These are phyloP conservation scores for Ailanthus altissimus DNA, from an alignment of 345 rosid species.

Conservation along the genomic window DNA sequence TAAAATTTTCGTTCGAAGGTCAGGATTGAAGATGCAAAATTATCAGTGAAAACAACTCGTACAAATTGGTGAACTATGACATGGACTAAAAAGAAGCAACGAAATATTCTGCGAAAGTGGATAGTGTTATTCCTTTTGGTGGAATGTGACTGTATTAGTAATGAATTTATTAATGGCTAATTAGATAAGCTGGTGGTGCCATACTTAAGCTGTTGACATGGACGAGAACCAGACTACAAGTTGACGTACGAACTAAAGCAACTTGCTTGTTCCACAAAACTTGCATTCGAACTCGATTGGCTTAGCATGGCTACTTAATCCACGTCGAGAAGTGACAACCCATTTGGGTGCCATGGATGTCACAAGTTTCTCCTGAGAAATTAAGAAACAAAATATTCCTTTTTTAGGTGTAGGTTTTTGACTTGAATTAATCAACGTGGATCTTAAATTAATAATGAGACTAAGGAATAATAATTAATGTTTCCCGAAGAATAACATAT, in stretches of 20 bases:
- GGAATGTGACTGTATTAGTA: neutral
- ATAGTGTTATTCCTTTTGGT: neutral
- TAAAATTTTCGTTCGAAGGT: neutral
- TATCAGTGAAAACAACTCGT: neutral
- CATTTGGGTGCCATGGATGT: neutral
- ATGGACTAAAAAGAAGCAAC: neutral
- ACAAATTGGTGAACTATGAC: constrained; percentile 5
- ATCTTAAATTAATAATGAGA: no score
- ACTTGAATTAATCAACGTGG: no score
- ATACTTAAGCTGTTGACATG: neutral
- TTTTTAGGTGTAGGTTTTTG: no score
- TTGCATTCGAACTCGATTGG: neutral
- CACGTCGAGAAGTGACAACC: neutral
- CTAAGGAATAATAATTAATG: no score
- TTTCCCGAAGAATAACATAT: no score
- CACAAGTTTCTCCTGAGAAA: neutral
- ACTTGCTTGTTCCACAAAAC: constrained; percentile 22
- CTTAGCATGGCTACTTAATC: neutral
- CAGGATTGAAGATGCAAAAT: neutral
- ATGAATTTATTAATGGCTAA: neutral
- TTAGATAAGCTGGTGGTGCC: neutral
- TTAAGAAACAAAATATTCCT: neutral
- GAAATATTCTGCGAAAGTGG: neutral
- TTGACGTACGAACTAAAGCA: neutral
- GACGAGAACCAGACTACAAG: neutral